phyloP scores from a whole-genome alignment of 192 early-diverging fungal genomes.

The Podila minutissima region DNA sequence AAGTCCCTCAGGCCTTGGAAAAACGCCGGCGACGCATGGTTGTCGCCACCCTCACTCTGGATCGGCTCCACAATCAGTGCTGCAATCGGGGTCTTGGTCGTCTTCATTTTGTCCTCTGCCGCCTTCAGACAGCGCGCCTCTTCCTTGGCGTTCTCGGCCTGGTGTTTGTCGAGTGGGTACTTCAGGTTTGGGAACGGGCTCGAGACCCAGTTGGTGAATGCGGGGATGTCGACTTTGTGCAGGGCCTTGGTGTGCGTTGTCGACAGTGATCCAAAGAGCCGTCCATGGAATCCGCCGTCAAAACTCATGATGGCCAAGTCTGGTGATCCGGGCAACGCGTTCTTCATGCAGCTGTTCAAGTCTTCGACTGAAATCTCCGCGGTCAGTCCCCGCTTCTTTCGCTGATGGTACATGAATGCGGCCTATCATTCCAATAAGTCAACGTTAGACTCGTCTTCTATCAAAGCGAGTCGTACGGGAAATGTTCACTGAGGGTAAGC shows the following conservation, averaged over 20 bases:
- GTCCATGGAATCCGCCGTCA: conserved; percentile 70
- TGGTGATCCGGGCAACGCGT: conserved; percentile 70
- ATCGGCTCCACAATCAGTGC: conserved; percentile 77
- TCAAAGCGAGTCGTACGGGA: too few relatives aligned
- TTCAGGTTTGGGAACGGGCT: conserved; percentile 72
- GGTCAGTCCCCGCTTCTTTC: conserved; percentile 56
- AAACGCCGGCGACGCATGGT: conserved; percentile 71
- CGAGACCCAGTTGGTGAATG: conserved; percentile 57
- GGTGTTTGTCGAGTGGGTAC: conserved; percentile 71
- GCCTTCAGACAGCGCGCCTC: conserved; percentile 65
- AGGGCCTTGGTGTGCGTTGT: conserved; percentile 75
- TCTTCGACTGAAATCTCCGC: conserved; percentile 51
- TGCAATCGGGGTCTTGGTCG: conserved; percentile 61
- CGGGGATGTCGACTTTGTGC: conserved; percentile 80
- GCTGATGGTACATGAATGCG: conserved; percentile 73
- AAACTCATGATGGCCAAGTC: conserved; percentile 75
- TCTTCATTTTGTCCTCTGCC: conserved; percentile 60
- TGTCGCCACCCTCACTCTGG: conserved; percentile 81
- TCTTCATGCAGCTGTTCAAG: conserved; percentile 68
- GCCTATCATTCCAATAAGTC: conserved; percentile 27
- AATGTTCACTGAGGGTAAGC: too few relatives aligned
- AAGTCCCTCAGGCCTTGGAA: conserved; percentile 71
- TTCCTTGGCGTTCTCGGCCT: conserved; percentile 64
- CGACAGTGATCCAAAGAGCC: conserved; percentile 75
- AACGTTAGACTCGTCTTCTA: too few relatives aligned